phyloP scores from a whole-genome alignment of 306 rosid species.

The Glycine latifolia region DNA sequence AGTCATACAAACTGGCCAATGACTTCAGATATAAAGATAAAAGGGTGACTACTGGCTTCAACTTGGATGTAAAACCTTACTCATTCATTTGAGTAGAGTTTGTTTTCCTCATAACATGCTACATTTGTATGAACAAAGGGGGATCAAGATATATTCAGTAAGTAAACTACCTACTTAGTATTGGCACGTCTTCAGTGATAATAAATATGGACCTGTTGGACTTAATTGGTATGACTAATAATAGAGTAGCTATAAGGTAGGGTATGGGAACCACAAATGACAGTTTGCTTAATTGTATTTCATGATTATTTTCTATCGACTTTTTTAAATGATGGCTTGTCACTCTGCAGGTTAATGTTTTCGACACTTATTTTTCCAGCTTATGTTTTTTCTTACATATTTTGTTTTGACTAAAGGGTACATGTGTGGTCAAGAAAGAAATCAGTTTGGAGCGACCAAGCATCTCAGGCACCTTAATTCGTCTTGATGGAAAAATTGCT shows the following conservation, averaged over 20 bases:
- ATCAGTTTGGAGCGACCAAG: conserved; percentile 88
- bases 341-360: conserved; percentile 23
- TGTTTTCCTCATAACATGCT: conserved; percentile 16
- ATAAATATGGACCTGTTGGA: conserved; percentile 14
- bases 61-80: neutral
- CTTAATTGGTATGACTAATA: conserved; percentile 1
- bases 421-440: conserved; percentile 75
- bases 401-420: conserved; percentile 58
- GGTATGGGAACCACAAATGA: conserved; percentile 9
- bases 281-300: conserved; percentile 35
- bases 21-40: neutral
- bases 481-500: conserved; percentile 78
- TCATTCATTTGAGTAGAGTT: neutral
- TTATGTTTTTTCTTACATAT: conserved; percentile 9
- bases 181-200: neutral
- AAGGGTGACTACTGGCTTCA: conserved; percentile 14
- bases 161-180: conserved; percentile 1
- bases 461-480: conserved; percentile 79
- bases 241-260: conserved; percentile 9
- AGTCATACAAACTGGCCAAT: conserved; percentile 24
- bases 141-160: neutral
- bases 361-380: neutral
- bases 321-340: too few species aligned
- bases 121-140: conserved; percentile 10
- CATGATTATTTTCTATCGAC: conserved; percentile 13